phyloP scores from a whole-genome alignment of 2,329 filamentous ascomycete genomes.

The Ophiostoma novo-ulmi region DNA sequence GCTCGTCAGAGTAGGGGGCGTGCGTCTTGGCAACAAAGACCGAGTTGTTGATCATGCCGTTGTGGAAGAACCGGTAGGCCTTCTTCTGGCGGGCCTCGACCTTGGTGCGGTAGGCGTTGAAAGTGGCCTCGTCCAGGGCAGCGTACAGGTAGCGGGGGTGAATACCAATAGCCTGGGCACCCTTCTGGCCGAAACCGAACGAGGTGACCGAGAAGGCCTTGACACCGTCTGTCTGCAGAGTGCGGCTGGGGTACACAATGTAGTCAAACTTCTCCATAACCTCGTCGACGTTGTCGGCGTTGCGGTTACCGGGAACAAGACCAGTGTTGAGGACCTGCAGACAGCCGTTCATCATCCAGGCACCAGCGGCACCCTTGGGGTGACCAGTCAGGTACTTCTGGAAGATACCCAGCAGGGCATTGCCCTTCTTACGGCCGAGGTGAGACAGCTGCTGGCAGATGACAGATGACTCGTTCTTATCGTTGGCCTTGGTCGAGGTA shows the following conservation, averaged over 20 bases:
- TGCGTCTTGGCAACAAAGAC: slow-evolving; percentile 94
- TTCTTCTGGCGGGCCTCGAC: slow-evolving; percentile 95
- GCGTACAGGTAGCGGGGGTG: slow-evolving; percentile 95
- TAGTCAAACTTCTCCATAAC: slow-evolving; percentile 97
- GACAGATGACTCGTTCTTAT: slow-evolving; percentile 98
- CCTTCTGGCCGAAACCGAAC: slow-evolving; percentile 99
- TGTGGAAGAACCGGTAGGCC: slow-evolving; percentile 98
- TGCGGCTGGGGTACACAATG: slow-evolving; percentile 92
- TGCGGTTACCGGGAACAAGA: slow-evolving; percentile 92
- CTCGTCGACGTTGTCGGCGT: slow-evolving; percentile 94
- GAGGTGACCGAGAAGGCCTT: slow-evolving; percentile 99
- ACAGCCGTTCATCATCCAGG: slow-evolving; percentile 99
- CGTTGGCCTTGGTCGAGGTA: slow-evolving; percentile 95
- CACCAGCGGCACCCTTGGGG: slow-evolving; percentile 97
- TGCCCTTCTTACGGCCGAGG: slow-evolving; percentile 92
- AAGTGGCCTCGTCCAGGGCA: slow-evolving; percentile 82
- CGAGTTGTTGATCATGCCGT: slow-evolving; percentile 94
- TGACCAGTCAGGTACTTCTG: slow-evolving; percentile 99
- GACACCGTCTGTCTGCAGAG: slow-evolving; percentile 94
- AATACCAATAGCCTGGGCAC: slow-evolving; percentile 92
- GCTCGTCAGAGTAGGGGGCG: slow-evolving; percentile 81
- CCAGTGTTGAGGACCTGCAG: slow-evolving; percentile 92
- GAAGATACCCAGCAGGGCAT: slow-evolving; percentile 94
- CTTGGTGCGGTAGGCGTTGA: slow-evolving; percentile 76
- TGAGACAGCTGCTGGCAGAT: slow-evolving; percentile 95